Conservation (phyloP, 768 basidiomycete species). For the Brasilioporus rufonigricans region DNA sequence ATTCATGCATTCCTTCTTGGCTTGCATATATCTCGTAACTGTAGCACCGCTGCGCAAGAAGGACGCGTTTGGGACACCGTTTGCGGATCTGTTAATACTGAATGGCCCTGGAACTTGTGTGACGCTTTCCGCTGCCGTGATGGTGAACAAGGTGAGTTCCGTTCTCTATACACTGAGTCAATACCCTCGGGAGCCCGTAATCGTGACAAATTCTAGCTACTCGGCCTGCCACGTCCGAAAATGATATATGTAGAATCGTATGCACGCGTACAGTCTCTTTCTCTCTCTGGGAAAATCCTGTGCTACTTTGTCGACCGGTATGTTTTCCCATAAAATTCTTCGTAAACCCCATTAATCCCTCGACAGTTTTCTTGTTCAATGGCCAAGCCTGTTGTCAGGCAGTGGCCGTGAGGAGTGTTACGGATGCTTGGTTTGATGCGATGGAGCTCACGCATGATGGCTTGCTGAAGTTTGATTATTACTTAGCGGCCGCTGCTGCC, state of each 20-base stretch:
- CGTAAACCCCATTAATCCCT: slow-evolving; percentile 1
- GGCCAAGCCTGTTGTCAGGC: slow-evolving; percentile 59
- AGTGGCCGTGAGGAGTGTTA: slow-evolving; percentile 47
- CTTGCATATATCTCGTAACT: slow-evolving; percentile 60
- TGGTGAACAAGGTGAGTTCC: slow-evolving; percentile 64
- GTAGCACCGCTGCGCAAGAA: slow-evolving; percentile 48
- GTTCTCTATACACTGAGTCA: not conserved
- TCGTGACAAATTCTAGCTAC: slow-evolving; percentile 48
- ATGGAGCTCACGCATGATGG: not conserved
- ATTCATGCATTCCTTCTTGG: slow-evolving; percentile 56
- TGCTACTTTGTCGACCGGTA: slow-evolving; percentile 80
- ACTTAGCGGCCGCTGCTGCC: not conserved
- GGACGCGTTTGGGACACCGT: slow-evolving; percentile 25
- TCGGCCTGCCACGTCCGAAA: slow-evolving; percentile 67
- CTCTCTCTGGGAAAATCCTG: slow-evolving; percentile 81
- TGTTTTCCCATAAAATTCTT: slow-evolving; percentile 50
- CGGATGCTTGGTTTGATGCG: slow-evolving; percentile 62
- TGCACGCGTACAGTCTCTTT: slow-evolving; percentile 79
- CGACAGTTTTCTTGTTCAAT: slow-evolving; percentile 83
- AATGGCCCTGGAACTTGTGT: slow-evolving; percentile 97
- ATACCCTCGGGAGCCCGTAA: not conserved
- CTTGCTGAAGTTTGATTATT: not conserved
- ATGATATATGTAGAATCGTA: slow-evolving; percentile 93
- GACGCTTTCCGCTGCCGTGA: slow-evolving; percentile 66
- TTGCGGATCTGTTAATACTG: slow-evolving; percentile 77